Conservation (phyloP, 306 rosid species). For the Inga oerstediana region DNA sequence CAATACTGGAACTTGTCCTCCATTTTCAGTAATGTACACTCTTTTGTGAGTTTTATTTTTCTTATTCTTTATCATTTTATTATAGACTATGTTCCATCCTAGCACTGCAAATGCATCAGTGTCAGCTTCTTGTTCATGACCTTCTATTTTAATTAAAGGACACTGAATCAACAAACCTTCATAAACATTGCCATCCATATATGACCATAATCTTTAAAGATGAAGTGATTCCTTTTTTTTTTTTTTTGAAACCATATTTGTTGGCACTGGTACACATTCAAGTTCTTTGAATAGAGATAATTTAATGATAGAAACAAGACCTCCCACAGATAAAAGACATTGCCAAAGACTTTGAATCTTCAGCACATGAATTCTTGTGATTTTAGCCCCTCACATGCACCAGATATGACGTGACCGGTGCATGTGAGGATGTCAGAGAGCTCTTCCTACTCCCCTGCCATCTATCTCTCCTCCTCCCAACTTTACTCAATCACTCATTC, state of each 20-base stretch:
- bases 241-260: not conserved
- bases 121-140: not conserved
- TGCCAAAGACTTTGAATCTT: not conserved
- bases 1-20: not conserved
- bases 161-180: not conserved
- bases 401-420: too few relatives aligned
- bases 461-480: too few relatives aligned
- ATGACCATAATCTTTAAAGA: not conserved
- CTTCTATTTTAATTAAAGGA: not conserved
- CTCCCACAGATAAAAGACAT: conserved; percentile 2
- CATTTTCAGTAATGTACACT: not conserved
- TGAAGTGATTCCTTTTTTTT: not conserved
- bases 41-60: not conserved
- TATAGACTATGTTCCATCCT: not conserved
- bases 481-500: too few relatives aligned
- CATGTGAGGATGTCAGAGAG: too few relatives aligned
- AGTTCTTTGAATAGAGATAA: not conserved
- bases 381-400: too few relatives aligned
- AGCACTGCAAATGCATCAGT: not conserved
- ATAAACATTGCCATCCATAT: not conserved
- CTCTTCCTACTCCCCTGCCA: too few relatives aligned
- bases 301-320: not conserved
- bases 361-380: not conserved
- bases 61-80: not conserved
- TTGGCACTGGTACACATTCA: not conserved